Conservation (phyloP, 208 protist species). For the Cochliopodium minus region DNA sequence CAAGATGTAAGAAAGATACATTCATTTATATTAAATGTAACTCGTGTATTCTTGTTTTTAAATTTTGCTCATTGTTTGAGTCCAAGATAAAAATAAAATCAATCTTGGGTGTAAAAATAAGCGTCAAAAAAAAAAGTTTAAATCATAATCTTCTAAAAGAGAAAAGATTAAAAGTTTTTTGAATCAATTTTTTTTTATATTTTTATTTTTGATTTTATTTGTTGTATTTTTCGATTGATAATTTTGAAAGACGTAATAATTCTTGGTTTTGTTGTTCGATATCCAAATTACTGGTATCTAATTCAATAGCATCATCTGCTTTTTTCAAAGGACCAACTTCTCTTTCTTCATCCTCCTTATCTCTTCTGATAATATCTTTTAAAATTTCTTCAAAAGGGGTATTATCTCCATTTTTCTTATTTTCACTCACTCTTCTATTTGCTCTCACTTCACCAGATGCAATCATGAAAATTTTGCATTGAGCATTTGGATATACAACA, state of each 20-base stretch:
- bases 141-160: too few relatives aligned
- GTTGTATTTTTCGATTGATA: too few relatives aligned
- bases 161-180: too few relatives aligned
- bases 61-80: too few relatives aligned
- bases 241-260: constrained; percentile 15
- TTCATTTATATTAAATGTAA: too few relatives aligned
- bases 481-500: constrained; percentile 9
- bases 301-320: constrained; percentile 3
- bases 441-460: constrained; percentile 5
- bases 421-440: constrained; percentile 5
- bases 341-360: constrained; percentile 13
- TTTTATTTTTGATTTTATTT: too few relatives aligned
- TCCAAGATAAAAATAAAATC: too few relatives aligned
- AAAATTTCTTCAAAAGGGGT: constrained; percentile 9
- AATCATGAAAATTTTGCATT: constrained; percentile 12
- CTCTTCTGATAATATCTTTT: constrained; percentile 7
- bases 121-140: too few relatives aligned
- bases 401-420: constrained; percentile 12
- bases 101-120: too few relatives aligned
- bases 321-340: constrained; percentile 10
- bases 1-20: too few relatives aligned
- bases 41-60: too few relatives aligned
- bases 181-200: too few relatives aligned
- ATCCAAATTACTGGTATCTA: constrained; percentile 9
- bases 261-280: constrained; percentile 8